A percentile compares a stretch with the other conserved stretches of the same genome.
phyloP scores from a whole-genome alignment of 257 asterid genomes.

The Jaltomata sinuosa region DNA sequence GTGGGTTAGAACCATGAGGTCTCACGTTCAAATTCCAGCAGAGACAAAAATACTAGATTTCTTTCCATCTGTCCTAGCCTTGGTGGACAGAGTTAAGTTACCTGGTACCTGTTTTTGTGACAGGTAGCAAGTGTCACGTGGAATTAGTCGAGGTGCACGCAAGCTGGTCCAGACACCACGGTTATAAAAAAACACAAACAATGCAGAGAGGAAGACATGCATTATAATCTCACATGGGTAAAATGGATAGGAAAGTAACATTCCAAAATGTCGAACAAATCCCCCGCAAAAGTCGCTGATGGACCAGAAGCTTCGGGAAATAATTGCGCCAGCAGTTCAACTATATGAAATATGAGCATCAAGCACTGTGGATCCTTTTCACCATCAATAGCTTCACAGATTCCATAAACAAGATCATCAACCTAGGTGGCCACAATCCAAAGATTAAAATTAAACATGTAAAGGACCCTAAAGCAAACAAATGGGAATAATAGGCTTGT shows the following conservation, averaged over 20 bases:
- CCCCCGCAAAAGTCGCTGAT: slow-evolving; percentile 52
- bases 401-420: slow-evolving; percentile 58
- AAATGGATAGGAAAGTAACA: slow-evolving; percentile 87
- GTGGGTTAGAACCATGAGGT: too few relatives aligned
- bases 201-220: not conserved
- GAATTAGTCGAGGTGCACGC: too few relatives aligned
- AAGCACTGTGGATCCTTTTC: slow-evolving; percentile 93
- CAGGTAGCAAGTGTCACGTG: too few relatives aligned
- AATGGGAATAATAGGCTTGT: not conserved
- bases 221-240: slow-evolving; percentile 60
- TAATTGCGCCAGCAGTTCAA: slow-evolving; percentile 49
- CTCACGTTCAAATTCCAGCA: too few relatives aligned
- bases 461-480: not conserved
- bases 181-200: not conserved
- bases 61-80: too few relatives aligned
- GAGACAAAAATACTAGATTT: too few relatives aligned
- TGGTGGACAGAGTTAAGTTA: too few relatives aligned
- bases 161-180: not conserved
- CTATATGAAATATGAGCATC: slow-evolving; percentile 53
- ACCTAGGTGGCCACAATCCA: slow-evolving; percentile 40
- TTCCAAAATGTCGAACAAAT: slow-evolving; percentile 65
- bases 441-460: not conserved
- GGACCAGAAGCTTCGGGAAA: slow-evolving; percentile 63
- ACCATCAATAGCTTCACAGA: slow-evolving; percentile 79
- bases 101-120: too few relatives aligned